Percentiles rank a stretch among this genome's conserved stretches.
Evolutionary conservation across 2,329 filamentous ascomycete genomes (phyloP).

Genomic region (Corinectria fuckeliana): DNA sequence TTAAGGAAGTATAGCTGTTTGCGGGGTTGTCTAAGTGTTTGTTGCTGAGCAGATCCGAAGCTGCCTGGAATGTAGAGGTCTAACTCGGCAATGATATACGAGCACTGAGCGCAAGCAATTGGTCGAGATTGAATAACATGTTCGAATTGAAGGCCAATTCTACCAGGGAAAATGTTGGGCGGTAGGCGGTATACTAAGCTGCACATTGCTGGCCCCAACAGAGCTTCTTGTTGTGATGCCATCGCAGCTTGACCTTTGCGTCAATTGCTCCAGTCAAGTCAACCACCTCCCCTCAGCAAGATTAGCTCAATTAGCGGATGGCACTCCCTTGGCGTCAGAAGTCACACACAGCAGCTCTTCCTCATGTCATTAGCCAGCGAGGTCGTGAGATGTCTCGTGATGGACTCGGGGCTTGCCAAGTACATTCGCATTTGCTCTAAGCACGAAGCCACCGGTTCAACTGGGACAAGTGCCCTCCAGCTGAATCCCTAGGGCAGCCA

Average conservation of each 20-base stretch:
- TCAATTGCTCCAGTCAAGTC: not conserved
- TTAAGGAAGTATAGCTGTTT: not conserved
- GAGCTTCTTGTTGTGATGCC: not conserved
- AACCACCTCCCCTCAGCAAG: not conserved
- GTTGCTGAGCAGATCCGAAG: not conserved
- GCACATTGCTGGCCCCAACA: not conserved
- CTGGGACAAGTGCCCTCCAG: not conserved
- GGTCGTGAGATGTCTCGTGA: not conserved
- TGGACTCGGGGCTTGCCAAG: not conserved
- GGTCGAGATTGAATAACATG: not conserved
- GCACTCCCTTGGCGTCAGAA: not conserved
- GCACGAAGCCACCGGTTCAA: not conserved
- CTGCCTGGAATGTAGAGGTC: not conserved
- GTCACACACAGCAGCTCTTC: not conserved
- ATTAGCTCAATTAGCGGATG: not conserved
- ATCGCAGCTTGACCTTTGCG: not conserved
- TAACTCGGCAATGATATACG: not conserved
- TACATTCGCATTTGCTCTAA: not conserved
- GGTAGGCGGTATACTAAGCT: not conserved
- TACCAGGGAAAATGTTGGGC: too few relatives aligned
- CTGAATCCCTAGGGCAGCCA: not conserved
- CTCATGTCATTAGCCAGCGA: not conserved
- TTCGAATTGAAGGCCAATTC: not conserved
- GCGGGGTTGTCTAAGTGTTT: not conserved
- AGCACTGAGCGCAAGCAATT: not conserved